A percentile compares a stretch with the other conserved stretches of the same genome.
Conservation (phyloP, 148 eudicot species). For the Salicornia ramosissima region DNA sequence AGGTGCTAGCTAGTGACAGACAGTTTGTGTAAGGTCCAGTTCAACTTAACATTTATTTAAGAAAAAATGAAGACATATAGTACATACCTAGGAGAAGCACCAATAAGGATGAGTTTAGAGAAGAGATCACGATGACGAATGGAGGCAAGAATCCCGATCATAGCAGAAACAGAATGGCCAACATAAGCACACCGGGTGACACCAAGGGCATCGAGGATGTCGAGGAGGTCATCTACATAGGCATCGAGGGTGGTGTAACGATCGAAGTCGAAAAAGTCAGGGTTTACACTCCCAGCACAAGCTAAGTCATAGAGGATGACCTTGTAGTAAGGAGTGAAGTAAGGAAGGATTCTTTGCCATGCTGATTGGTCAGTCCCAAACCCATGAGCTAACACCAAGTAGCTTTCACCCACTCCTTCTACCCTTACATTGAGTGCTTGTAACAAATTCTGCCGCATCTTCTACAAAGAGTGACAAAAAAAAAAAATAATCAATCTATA, state of each 20-base stretch:
- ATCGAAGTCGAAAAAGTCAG: slow-evolving; percentile 70
- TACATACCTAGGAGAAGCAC: slow-evolving; percentile 66
- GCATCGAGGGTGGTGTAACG: slow-evolving; percentile 78
- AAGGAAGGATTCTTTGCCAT: slow-evolving; percentile 79
- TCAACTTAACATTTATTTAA: too few species aligned
- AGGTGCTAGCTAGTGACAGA: too few species aligned
- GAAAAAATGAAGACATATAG: too few species aligned
- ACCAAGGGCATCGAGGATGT: slow-evolving; percentile 53
- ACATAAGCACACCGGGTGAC: slow-evolving; percentile 55
- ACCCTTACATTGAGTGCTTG: slow-evolving; percentile 69
- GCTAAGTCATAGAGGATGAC: slow-evolving; percentile 73
- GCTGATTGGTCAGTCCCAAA: slow-evolving; percentile 95
- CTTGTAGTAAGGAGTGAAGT: slow-evolving; percentile 45
- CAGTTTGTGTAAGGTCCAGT: too few species aligned
- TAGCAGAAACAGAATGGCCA: slow-evolving; percentile 44
- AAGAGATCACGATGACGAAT: slow-evolving; percentile 34
- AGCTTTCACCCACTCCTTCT: slow-evolving; percentile 55
- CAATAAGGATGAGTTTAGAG: slow-evolving; percentile 44
- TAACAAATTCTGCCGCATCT: slow-evolving; percentile 55
- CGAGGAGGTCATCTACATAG: slow-evolving; percentile 75
- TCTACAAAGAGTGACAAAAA: background rate
- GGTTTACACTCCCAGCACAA: slow-evolving; percentile 95
- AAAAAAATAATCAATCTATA: too few species aligned
- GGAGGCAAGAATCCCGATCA: slow-evolving; percentile 43
- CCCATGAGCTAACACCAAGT: slow-evolving; percentile 76